Evolutionary conservation across 805 yeast genomes (phyloP), one percentile per base, ranked within the genome.

Genomic region (Candida nonsorbophila): DNA sequence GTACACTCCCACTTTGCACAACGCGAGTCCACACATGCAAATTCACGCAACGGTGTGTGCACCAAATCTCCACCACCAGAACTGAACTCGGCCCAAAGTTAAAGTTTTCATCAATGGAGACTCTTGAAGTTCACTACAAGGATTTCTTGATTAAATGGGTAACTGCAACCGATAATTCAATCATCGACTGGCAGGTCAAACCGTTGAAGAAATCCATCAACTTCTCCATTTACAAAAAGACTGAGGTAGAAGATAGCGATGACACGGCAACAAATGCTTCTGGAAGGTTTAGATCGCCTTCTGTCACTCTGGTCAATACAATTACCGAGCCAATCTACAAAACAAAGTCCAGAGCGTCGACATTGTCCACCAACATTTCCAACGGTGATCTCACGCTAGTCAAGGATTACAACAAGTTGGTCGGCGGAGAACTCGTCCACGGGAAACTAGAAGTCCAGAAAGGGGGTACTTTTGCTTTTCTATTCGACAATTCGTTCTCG

Each of bases 71-170:
- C 20, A 7, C 20, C 20, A 18, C 20, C 20, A 18, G 20, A 7
- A 18, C 7, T 18, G 9, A 7, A 7, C 20, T 18, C 9, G 10
- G 20, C 7, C 20, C 9, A 18, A 18, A n/a, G n/a, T n/a, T n/a
- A n/a, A n/a, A n/a, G n/a, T n/a, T n/a, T n/a, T n/a, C n/a, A n/a
- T n/a, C n/a, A 14, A 84, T 87, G 96, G 97, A 90, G 56, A 79
- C 87, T 2, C 72, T 92, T 27, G 97, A 90, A 55, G 77, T 92
- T 14, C 94, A 88, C 45, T 79, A 94, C 28, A 83, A 85, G 53
- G 82, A 92, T 33, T 90, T 84, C 47, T 75, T 87, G 38, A 84
- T 88, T 47, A 85, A 90, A 44, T 92, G 97, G 97, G 77, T 88
- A 31, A 73, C 77, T 38, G 83, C 84, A 5, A 81, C 84, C 0